A percentile compares a stretch with the other conserved stretches of the same genome.
Conservation (phyloP, 805 yeast species). For the Wickerhamomyces subpelliculosus region DNA sequence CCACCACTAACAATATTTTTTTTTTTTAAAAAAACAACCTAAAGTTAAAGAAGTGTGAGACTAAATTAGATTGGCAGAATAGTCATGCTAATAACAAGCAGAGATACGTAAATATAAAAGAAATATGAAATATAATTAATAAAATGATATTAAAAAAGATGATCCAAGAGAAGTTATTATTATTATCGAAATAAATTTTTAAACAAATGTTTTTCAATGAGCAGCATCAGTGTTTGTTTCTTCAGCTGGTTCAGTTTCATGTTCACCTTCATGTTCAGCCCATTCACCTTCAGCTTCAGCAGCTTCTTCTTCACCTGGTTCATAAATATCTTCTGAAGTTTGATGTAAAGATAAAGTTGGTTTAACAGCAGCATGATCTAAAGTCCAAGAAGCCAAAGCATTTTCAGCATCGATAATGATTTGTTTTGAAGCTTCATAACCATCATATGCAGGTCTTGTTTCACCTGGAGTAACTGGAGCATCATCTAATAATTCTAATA, state of each 20-base stretch:
- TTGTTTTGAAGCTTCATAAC: conserved; percentile 97
- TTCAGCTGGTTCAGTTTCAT: conserved; percentile 1
- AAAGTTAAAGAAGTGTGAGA: too few species aligned
- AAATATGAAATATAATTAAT: too few species aligned
- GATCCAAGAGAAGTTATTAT: too few species aligned
- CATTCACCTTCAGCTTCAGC: conserved; percentile 33
- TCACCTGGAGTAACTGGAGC: conserved; percentile 99
- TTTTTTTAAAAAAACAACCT: too few species aligned
- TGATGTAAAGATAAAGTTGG: conserved; percentile 86
- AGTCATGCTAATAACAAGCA: too few species aligned
- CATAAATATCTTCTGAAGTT: conserved; percentile 56
- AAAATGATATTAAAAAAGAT: too few species aligned
- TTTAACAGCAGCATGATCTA: conserved; percentile 91
- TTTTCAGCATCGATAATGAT: conserved; percentile 95
- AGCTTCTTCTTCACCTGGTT: conserved; percentile 34
- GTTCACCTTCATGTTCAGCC: conserved; percentile 18
- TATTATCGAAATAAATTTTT: background rate
- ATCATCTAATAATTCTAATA: conserved; percentile 92
- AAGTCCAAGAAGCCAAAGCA: conserved; percentile 94
- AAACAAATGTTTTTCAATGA: background rate
- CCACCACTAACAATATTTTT: too few species aligned
- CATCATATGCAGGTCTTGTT: conserved; percentile 96
- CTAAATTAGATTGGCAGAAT: too few species aligned
- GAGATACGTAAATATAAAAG: too few species aligned
- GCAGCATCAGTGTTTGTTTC: background rate